Base-by-base conservation (phyloP, 495 filamentous ascomycete genomes). In the Sphaerosporella brunnea region DNA sequence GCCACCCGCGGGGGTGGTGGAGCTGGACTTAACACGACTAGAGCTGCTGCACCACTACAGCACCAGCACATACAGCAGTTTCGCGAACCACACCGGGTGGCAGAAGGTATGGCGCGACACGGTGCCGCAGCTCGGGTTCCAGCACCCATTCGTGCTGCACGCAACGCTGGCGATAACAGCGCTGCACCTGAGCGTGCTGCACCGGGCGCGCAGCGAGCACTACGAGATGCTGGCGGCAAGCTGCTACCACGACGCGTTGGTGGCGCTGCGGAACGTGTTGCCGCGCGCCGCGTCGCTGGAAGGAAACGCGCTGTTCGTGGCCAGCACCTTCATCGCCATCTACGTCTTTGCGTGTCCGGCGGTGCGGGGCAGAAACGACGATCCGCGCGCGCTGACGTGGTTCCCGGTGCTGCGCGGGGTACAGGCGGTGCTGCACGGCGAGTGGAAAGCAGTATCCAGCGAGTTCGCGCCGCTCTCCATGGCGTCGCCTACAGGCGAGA, bases 121-220 rank as follows among this genome's bases (percentile, higher is more conserved):
- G 2, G 52, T 68, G 4, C 60, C 66, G 1, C n/a, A 26, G 7
- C 50, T 68, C 40, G 65, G 62, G 10, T 51, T 67, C 4, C 38
- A 55, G 15, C 39, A 59, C 4, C 55, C 57, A 2, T 64, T 62
- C 26, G 39, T 60, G 0, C 58, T 68, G 53, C 65, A 68, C 26
- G 58, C 59, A 0, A 63, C 66, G 5, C 52, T 68, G 15, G 65
- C 62, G 1, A 43, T 66, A 2, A 58, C 65, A 0, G 60, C 65
- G 4, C 44, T 68, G 4, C 65, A 68, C 25, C 26, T 46, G 9
- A 23, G 15, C 25, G 43, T 36, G 2, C 18, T 21, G 9, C 8
- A 34, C 18, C 15, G n/a, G 1, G 2, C 43, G 9, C 40, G 40
- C 5, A 15, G 26, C 10, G 25, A 34, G 35, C 43, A 46, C 43